Evolutionary conservation across 2,329 filamentous ascomycete genomes (phyloP).

Genomic region (Aspergillus pseudoglaucus): DNA sequence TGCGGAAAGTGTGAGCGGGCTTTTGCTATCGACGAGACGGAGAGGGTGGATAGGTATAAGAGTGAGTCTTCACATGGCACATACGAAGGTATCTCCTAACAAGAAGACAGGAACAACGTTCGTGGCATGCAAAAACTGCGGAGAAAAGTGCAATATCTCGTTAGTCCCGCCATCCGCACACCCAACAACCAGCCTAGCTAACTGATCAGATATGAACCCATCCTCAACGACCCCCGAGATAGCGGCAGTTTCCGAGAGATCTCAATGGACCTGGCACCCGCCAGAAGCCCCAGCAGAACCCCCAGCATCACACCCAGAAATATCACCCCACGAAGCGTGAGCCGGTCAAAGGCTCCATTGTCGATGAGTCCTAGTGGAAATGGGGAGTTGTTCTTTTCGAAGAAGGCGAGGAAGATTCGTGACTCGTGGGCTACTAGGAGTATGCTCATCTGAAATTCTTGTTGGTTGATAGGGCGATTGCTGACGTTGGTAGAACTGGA

Average conservation of each 20-base stretch:
- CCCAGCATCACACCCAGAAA: constrained; percentile 14
- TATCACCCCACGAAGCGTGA: background rate
- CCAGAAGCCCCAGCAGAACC: constrained; percentile 10
- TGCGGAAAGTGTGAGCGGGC: constrained; percentile 20
- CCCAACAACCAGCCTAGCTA: background rate
- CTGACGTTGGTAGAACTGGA: constrained; percentile 13
- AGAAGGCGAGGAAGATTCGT: constrained; percentile 18
- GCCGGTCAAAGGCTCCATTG: constrained; percentile 9
- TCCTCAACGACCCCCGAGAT: constrained; percentile 17
- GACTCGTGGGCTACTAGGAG: constrained; percentile 23
- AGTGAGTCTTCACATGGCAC: constrained; percentile 11
- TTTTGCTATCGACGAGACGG: constrained; percentile 17
- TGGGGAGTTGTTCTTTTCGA: constrained; percentile 14
- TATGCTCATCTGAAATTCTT: constrained; percentile 3
- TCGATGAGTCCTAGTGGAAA: constrained; percentile 1
- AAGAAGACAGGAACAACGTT: constrained; percentile 9
- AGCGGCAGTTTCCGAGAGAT: constrained; percentile 4
- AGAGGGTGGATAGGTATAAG: constrained; percentile 11
- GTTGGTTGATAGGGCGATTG: background rate
- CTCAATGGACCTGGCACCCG: background rate
- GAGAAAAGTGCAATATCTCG: constrained; percentile 16
- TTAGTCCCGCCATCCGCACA: constrained; percentile 4
- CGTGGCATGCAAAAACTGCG: constrained; percentile 16
- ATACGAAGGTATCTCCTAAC: background rate
- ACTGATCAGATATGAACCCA: constrained; percentile 14